Evolutionary conservation across 1,284 basidiomycete species (phyloP).

Genomic region (Cystobasidiaceae sp.): DNA sequence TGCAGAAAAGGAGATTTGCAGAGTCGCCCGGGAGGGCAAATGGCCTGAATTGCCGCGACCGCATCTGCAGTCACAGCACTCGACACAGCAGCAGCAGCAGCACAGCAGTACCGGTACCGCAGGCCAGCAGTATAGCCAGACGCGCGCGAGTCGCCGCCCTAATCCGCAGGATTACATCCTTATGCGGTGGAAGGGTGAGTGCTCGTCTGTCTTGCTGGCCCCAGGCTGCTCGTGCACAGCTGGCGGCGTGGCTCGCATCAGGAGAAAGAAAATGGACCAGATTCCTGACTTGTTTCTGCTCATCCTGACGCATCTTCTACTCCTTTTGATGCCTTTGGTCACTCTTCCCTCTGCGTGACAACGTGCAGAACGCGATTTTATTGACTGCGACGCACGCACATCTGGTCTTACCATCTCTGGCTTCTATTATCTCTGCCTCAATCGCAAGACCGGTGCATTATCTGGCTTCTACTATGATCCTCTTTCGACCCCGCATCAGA

Average conservation of each 20-base stretch:
- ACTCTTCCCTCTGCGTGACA: neutral
- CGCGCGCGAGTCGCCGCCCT: constrained; percentile 15
- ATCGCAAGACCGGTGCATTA: constrained; percentile 17
- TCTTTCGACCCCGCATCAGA: constrained; percentile 23
- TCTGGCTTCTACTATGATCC: constrained; percentile 28
- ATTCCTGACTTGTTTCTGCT: neutral
- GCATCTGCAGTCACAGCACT: neutral
- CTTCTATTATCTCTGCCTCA: constrained; percentile 28
- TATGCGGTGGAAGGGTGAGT: constrained; percentile 32
- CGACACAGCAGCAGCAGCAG: neutral
- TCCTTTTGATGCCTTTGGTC: neutral
- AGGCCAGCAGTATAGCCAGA: neutral
- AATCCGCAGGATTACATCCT: constrained; percentile 27
- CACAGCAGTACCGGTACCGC: neutral
- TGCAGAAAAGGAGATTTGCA: constrained; percentile 29
- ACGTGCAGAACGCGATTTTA: constrained; percentile 26
- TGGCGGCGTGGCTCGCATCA: neutral
- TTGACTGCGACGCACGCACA: constrained; percentile 17
- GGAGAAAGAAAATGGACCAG: neutral
- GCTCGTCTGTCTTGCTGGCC: neutral
- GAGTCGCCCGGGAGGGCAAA: constrained; percentile 16
- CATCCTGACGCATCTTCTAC: neutral
- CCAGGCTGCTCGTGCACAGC: neutral
- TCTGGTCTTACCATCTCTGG: constrained; percentile 29
- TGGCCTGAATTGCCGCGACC: constrained; percentile 8